phyloP scores from a whole-genome alignment of 2,329 filamentous ascomycete genomes.

The Cercospora nicotianae region DNA sequence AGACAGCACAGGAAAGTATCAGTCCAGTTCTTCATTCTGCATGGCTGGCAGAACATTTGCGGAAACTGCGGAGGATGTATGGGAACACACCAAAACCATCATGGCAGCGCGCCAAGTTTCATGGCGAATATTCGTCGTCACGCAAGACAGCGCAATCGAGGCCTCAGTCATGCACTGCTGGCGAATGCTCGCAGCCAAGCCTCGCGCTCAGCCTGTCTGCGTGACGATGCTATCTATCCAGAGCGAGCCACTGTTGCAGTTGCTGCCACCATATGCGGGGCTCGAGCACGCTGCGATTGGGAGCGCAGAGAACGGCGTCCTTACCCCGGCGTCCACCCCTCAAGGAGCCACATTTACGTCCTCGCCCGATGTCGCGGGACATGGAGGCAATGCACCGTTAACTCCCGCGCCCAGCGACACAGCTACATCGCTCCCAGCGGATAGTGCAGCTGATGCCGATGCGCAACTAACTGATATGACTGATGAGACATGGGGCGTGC shows the following conservation, averaged over 20 bases:
- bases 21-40: constrained; percentile 72
- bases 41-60: constrained; percentile 61
- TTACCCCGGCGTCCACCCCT: constrained; percentile 69
- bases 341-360: constrained; percentile 33
- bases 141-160: constrained; percentile 21
- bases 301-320: constrained; percentile 38
- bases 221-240: constrained; percentile 33
- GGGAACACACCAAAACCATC: constrained; percentile 71
- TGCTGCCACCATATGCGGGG: constrained; percentile 21
- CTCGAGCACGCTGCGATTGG: constrained; percentile 5
- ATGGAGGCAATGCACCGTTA: constrained; percentile 36
- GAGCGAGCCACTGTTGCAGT: constrained; percentile 23
- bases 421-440: constrained; percentile 45
- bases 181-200: constrained; percentile 30
- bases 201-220: constrained; percentile 42
- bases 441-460: constrained; percentile 54
- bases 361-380: constrained; percentile 34
- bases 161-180: constrained; percentile 27
- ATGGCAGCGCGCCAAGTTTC: constrained; percentile 68
- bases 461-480: constrained; percentile 69
- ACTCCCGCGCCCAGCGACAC: constrained; percentile 52
- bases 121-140: constrained; percentile 73
- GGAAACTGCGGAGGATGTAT: constrained; percentile 72
- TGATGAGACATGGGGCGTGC: constrained; percentile 74
- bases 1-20: constrained; percentile 71